Conservation (phyloP, 495 filamentous ascomycete species). For the Lasiosphaeria ovina region DNA sequence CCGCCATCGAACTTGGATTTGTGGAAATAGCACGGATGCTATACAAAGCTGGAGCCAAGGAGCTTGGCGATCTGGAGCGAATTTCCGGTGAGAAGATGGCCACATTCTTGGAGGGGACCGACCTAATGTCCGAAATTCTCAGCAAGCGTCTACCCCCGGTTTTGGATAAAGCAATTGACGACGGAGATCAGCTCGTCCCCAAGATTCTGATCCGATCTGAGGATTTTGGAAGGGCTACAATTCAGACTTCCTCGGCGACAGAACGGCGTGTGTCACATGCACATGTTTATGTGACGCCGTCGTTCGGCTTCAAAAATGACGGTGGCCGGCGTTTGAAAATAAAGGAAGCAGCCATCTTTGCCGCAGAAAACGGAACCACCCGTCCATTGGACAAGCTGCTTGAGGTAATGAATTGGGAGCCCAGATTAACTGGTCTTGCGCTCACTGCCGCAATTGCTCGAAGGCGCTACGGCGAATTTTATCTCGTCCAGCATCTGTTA, state of each 20-base stretch:
- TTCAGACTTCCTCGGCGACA: too few species aligned
- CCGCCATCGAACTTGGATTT: not conserved
- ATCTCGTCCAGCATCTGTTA: not conserved
- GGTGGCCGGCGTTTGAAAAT: not conserved
- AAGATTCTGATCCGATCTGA: too few species aligned
- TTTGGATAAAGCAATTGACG: not conserved
- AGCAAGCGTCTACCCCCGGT: not conserved
- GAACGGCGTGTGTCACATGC: too few species aligned
- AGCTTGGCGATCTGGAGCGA: not conserved
- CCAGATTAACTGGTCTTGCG: not conserved
- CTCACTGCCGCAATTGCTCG: not conserved
- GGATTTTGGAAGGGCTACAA: too few species aligned
- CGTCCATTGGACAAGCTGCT: not conserved
- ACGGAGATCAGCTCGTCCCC: too few species aligned
- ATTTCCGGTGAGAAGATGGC: not conserved
- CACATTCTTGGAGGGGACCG: not conserved
- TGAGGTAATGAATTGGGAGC: not conserved
- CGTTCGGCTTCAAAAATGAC: too few species aligned
- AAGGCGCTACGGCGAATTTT: not conserved
- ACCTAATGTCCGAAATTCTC: not conserved
- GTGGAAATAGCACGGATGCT: not conserved
- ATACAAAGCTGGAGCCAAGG: not conserved
- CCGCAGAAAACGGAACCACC: not conserved
- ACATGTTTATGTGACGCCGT: too few species aligned
- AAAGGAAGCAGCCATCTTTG: not conserved